Base-by-base conservation (phyloP, 2,329 filamentous ascomycete species). In the Fusarium sp. region DNA sequence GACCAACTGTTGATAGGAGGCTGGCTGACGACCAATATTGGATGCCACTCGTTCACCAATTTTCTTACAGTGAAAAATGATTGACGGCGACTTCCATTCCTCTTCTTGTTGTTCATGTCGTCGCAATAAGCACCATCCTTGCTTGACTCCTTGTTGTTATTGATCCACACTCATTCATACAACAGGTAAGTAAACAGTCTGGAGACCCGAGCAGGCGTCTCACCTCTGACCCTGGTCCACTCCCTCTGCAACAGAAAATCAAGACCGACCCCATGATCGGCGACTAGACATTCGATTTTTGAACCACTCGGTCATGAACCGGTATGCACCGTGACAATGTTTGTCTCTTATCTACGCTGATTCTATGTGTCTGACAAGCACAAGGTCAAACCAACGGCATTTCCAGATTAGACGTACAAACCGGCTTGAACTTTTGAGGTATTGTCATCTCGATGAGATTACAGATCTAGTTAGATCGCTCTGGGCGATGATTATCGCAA, bases 231-330 rank as follows among this genome's bases (percentile, higher is more conserved):
- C 54, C 46, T 60, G 52, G 52, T 49, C 62, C 70, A 67, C 69
- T 46, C 44, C 35, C 53, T 59, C 59, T 59, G 37, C 17, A 68
- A 41, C 63, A 44, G 23, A 68, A 57, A 69, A 57, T 53, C 46
- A 56, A 64, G 41, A 35, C 53, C 37, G 67, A 71, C 66, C 67
- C 60, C 70, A 73, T 73, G 70, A 73, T 73, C 63, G 65, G 61
- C 59, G 38, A 38, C 32, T 38, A 69, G 46, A 71, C 56, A 53
- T 67, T 64, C 30, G 46, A 71, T 56, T 41, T 18, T 38, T 52
- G 32, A 45, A 59, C 30, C 38, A 38, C 42, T 60, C 50, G 35
- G 64, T 69, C 48, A 66, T 55, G 46, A 65, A 32, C 42, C 55
- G 45, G 67, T 46, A 69, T 62, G 56, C 48, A 60, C 48, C 41